Base-by-base conservation (phyloP, 805 yeast genomes). In the Candida schatavii region DNA sequence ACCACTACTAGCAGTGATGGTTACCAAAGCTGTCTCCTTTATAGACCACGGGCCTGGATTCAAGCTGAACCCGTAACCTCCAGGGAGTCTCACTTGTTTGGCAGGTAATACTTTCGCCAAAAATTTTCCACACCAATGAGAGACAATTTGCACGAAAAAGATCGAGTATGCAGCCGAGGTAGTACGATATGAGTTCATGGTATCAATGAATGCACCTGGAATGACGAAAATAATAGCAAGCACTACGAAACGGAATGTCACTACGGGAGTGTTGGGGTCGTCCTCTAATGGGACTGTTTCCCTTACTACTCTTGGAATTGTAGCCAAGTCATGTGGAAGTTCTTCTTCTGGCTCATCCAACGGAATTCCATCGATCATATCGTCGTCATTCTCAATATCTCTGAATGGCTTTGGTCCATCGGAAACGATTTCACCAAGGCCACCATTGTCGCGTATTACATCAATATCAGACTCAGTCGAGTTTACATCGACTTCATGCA, bases 11-110 rank as follows among this genome's bases (percentile, higher is more conserved):
- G 80, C 80, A 1, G 80, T 70, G 23, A 75, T 61, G 6, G 79
- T 72, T 28, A 78, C 66, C 62, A 81, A 43, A 26, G 77, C 72
- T 6, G 80, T 68, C 49, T 77, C 81, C 44, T 76, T 75, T 33
- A 77, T 68, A 3, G 77, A 59, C 80, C 80, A 77, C 0, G 81
- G 80, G 2, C 79, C 76, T 0, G 82, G 81, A 44, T 77, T 76
- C 39, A 73, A 49, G 40, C 61, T 60, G 46, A 74, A 66, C 23
- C 46, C 45, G 35, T 55, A 46, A 5, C 52, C 39, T 4, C 54
- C 49, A 4, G 57, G 31, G 4, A 50, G 10, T 11, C 39, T 40
- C 5, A 65, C 43, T 11, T 38, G 43, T 40, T 52, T 59, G 7
- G 50, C 40, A 0, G 81, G 81, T 3, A 77, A 55, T 0, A 51